Conservation (phyloP, 768 basidiomycete species). For the Lyophyllum semitale region DNA sequence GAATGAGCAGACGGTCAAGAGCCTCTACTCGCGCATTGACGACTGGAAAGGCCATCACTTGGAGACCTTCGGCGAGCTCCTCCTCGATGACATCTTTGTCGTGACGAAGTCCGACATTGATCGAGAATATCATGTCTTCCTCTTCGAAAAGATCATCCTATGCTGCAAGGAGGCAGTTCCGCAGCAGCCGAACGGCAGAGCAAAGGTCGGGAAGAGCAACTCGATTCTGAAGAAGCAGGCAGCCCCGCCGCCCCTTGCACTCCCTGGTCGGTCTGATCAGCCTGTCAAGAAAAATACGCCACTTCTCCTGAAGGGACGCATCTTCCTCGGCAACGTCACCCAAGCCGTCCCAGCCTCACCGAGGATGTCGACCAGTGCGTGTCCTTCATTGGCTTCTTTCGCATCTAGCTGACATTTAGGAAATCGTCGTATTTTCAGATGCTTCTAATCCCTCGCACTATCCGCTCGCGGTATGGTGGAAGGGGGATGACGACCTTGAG, state of each 20-base stretch:
- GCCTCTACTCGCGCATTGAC: slow-evolving; percentile 82
- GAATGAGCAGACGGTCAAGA: slow-evolving; percentile 88
- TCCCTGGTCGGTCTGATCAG: slow-evolving; percentile 54
- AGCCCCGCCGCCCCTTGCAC: slow-evolving; percentile 44
- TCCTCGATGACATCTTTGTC: slow-evolving; percentile 92
- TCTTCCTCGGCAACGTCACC: slow-evolving; percentile 95
- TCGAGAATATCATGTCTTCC: slow-evolving; percentile 97
- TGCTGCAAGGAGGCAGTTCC: slow-evolving; percentile 92
- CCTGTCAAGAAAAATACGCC: slow-evolving; percentile 77
- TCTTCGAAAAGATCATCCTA: slow-evolving; percentile 98
- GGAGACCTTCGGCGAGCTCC: slow-evolving; percentile 89
- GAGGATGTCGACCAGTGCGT: slow-evolving; percentile 64
- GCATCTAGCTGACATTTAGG: not conserved
- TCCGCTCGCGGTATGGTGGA: slow-evolving; percentile 91
- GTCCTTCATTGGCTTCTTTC: slow-evolving; percentile 10
- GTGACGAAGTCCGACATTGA: slow-evolving; percentile 97
- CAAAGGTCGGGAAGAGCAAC: slow-evolving; percentile 80
- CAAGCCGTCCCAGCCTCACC: slow-evolving; percentile 65
- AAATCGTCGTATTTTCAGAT: slow-evolving; percentile 36
- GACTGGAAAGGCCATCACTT: slow-evolving; percentile 99
- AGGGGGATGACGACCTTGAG: slow-evolving; percentile 90
- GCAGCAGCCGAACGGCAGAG: slow-evolving; percentile 56
- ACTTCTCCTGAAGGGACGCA: slow-evolving; percentile 91
- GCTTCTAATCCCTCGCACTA: slow-evolving; percentile 59
- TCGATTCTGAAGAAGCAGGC: slow-evolving; percentile 87